Evolutionary conservation across 495 filamentous ascomycete genomes (phyloP).

Genomic region (Daldinia concentrica): DNA sequence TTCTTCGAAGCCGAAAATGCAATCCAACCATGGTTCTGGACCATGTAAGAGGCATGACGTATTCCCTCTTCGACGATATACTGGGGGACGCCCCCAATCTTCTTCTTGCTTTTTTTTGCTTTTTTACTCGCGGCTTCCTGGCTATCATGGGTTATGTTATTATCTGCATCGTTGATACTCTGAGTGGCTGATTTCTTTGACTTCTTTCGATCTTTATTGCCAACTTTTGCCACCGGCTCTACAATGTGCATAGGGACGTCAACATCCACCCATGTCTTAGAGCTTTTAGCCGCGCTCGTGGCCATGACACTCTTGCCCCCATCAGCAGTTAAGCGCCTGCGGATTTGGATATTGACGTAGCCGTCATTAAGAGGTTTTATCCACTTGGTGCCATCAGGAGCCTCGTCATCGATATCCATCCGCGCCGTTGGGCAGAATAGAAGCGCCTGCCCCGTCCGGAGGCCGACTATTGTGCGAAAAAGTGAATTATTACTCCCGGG

Average conservation of each 20-base stretch:
- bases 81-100: too few relatives aligned
- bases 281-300: not conserved
- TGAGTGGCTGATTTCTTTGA: too few relatives aligned
- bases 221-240: not conserved
- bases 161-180: too few relatives aligned
- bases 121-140: too few relatives aligned
- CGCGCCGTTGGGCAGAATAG: slow-evolving; percentile 71
- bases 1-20: not conserved
- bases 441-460: slow-evolving; percentile 70
- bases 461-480: slow-evolving; percentile 65
- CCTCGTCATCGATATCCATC: slow-evolving; percentile 47
- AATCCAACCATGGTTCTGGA: not conserved
- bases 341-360: slow-evolving; percentile 62
- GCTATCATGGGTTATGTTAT: too few relatives aligned
- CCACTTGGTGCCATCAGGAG: not conserved
- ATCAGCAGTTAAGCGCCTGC: slow-evolving; percentile 64
- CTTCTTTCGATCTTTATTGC: not conserved
- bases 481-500: slow-evolving; percentile 38
- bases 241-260: slow-evolving; percentile 4
- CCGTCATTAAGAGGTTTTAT: slow-evolving; percentile 55
- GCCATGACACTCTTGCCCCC: slow-evolving; percentile 66
- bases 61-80: not conserved
- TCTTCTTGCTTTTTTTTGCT: too few relatives aligned
- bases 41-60: not conserved
- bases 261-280: too few relatives aligned